Percentiles rank a stretch among this genome's conserved stretches.
Conservation (phyloP, 129 eudicot genomes). For the Tagetes erecta region DNA sequence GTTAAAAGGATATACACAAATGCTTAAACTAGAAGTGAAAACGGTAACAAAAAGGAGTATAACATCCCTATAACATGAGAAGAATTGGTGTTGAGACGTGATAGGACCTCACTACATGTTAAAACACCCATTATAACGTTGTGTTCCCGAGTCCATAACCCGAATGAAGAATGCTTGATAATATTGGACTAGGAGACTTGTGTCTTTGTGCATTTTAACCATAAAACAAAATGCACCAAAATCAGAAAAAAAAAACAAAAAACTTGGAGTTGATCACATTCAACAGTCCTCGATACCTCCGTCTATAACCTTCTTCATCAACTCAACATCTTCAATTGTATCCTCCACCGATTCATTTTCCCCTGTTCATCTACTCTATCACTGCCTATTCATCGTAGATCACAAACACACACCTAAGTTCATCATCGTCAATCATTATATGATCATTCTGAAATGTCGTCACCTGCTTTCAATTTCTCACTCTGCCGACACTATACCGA, state of each 20-base stretch:
- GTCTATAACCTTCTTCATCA: slow-evolving; percentile 11
- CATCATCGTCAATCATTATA: neutral
- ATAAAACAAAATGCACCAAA: neutral
- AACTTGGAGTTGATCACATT: slow-evolving; percentile 9
- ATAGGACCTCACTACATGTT: too few species aligned
- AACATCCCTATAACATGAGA: too few species aligned
- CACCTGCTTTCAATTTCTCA: slow-evolving; percentile 20
- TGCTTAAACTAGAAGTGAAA: too few species aligned
- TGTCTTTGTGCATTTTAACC: too few species aligned
- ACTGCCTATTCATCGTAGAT: slow-evolving; percentile 1
- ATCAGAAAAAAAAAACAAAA: neutral
- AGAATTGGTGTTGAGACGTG: too few species aligned
- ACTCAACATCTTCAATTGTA: slow-evolving; percentile 9
- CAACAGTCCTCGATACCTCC: slow-evolving; percentile 16
- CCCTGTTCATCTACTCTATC: neutral
- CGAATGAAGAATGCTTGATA: too few species aligned
- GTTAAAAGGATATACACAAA: too few species aligned
- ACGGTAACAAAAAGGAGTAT: too few species aligned
- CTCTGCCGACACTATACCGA: slow-evolving; percentile 22
- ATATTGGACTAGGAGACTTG: too few species aligned
- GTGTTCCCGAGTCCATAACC: too few species aligned
- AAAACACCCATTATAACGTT: too few species aligned
- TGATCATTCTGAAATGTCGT: slow-evolving; percentile 32
- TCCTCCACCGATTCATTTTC: slow-evolving; percentile 2
- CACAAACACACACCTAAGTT: neutral